A percentile compares a stretch with the other conserved stretches of the same genome.
phyloP scores from a whole-genome alignment of 75 land plant species.

The Chamaecyparis obtusa region DNA sequence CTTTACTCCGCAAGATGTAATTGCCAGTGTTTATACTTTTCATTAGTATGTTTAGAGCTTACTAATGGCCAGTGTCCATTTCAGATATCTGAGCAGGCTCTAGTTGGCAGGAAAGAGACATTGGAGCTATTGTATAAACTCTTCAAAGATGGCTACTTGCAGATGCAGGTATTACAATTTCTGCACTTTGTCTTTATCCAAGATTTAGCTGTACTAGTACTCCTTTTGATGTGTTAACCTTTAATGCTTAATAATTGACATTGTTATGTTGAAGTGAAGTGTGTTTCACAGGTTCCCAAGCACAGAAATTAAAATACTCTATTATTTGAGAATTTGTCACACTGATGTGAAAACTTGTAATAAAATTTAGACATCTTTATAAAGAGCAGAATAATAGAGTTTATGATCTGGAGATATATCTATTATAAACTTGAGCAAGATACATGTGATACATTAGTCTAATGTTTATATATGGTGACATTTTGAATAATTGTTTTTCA shows the following conservation, averaged over 20 bases:
- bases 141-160: constrained; percentile 70
- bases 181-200: background rate
- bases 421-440: background rate
- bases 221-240: background rate
- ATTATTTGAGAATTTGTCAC: background rate
- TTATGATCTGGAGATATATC: background rate
- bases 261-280: too few species aligned
- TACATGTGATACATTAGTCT: background rate
- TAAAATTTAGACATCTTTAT: background rate
- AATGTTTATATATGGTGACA: background rate
- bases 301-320: background rate
- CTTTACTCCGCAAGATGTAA: background rate
- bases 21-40: background rate
- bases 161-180: constrained; percentile 61
- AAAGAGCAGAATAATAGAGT: background rate
- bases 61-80: background rate
- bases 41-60: background rate
- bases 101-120: constrained; percentile 68
- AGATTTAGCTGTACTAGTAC: background rate
- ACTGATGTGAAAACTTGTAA: background rate
- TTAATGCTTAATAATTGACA: background rate
- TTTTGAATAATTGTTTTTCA: constrained; percentile 10
- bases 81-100: constrained; percentile 73
- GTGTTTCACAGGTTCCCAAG: background rate
- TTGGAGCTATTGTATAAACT: constrained; percentile 61